Evolutionary conservation across 805 yeast genomes (phyloP).

Genomic region (Wickerhamomyces rabaulensis): DNA sequence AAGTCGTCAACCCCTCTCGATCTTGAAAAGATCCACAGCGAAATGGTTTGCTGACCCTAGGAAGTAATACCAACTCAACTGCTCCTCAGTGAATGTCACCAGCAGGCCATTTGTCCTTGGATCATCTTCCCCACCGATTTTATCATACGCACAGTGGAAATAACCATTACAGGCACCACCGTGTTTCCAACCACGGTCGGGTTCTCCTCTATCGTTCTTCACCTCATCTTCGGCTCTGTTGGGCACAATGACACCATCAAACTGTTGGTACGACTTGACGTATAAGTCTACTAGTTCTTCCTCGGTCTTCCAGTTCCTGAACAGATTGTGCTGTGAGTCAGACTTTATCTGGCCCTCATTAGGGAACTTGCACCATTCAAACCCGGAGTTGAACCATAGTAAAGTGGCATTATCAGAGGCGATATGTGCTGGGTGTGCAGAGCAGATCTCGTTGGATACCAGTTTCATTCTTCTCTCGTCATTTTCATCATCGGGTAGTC

Average conservation of each 20-base stretch:
- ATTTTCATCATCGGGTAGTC: constrained; percentile 15
- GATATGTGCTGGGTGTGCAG: constrained; percentile 58
- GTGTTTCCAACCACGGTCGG: constrained; percentile 40
- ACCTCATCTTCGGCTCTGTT: constrained; percentile 34
- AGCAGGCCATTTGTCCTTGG: constrained; percentile 16
- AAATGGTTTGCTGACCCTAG: too few relatives aligned
- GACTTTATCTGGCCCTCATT: constrained; percentile 20
- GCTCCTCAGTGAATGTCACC: constrained; percentile 10
- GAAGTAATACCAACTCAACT: too few relatives aligned
- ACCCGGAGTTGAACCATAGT: constrained; percentile 60
- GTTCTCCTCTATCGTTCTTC: constrained; percentile 36
- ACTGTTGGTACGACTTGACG: constrained; percentile 28
- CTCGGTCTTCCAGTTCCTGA: constrained; percentile 3
- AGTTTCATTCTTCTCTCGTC: constrained; percentile 13
- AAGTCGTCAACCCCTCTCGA: too few relatives aligned
- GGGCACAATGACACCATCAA: constrained; percentile 44
- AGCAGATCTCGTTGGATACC: constrained; percentile 41
- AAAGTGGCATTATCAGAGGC: constrained; percentile 40
- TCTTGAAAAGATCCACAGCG: too few relatives aligned
- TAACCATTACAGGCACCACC: constrained; percentile 42
- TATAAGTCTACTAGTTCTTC: too few relatives aligned
- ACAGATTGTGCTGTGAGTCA: constrained; percentile 27
- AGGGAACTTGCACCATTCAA: constrained; percentile 38
- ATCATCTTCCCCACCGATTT: constrained; percentile 34
- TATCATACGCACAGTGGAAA: constrained; percentile 55